Base-by-base conservation (phyloP, 139 green algal genomes). In the Chlorella sp. region DNA sequence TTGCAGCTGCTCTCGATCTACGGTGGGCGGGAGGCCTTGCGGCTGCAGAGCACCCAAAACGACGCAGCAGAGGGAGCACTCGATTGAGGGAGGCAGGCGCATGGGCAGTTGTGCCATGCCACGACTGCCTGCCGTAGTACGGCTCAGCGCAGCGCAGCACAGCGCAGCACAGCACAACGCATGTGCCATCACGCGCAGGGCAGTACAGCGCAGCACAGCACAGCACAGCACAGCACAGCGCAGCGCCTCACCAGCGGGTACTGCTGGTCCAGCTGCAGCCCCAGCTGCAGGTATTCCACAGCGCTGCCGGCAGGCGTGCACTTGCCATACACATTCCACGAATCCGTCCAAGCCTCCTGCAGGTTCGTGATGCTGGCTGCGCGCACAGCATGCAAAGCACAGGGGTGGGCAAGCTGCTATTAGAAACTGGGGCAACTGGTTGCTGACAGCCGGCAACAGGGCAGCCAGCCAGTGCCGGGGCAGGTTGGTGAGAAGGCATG, bases 251-350 rank as follows among this genome's bases (percentile, higher is more conserved):
- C 81, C 81, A 86, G 81, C 1, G 81, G 81, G 57, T 57, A 86
- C n/a, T n/a, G 81, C 57, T 19, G 53, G 81, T 86, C 81, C 34
- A 86, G 81, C 19, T 34, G 57, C 57, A 76, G 32, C 26, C 81
- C 81, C 18, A 57, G n/a, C 34, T 36, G 26, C 7, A 86, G 61
- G 57, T 76, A 86, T 9, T 5, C 57, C 12, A 22, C 19, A 2
- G 81, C 53, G 32, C 30, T 76, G 32, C 21, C 16, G 3, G 32
- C 12, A 7, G 81, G 9, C 4, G 81, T 86, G 81, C 81, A 86
- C 9, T 61, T 73, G 1, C 81, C 81, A 57, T 21, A 75, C 53
- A 39, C 57, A 1, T 73, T 9, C 81, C 81, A 86, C 1, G 68
- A 61, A 37, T 76, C 68, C 34, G 3, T 22, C 81, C 81, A 86